Evolutionary conservation across 108 stramenopile species (phyloP), one percentile per base, ranked within the genome.

Genomic region (Cyclotella atomus): DNA sequence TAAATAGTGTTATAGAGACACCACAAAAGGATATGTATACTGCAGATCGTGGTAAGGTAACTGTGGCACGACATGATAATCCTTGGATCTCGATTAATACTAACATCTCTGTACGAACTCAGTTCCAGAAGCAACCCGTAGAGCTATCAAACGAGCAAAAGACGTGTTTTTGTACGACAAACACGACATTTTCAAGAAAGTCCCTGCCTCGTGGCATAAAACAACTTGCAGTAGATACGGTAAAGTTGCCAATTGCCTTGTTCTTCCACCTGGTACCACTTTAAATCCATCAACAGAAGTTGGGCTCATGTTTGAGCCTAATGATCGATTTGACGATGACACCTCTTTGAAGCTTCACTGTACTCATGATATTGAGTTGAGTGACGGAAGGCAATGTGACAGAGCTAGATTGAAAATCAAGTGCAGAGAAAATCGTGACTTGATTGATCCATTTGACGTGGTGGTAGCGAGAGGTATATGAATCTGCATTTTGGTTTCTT

Each of bases 401-500:
- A 27, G 15, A 21, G 49, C 67, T 36, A 55, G 75, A 7, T 36
- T 76, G 3, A 68, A 35, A 59, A 44, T 76, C 14, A 61, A 50
- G 19, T 50, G 64, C 14, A 34, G 7, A 0, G 14, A 61, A 21
- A 68, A 55, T n/a, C 12, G 34, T 28, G 29, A 32, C 1, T 23
- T 27, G 15, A 35, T 76, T 25, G 67, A 76, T 41, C 75, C 75
- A 27, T 65, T 76, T 62, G 75, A 76, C 33, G 65, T 76, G 28
- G 33, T n/a, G n/a, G n/a, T n/a, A n/a, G n/a, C n/a, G n/a, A 52
- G 34, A 53, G 68, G 28, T 62, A 59, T 68, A 43, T 25, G 45
- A 16, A 21, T 27, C 1, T 33, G 36, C 30, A 20, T 4, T 32
- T 15, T 34, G 32, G 25, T 56, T 16, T 56, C 33, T 9, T 32